Conservation (phyloP, 2,329 filamentous ascomycete species). For the Ceratocystis ficicola region DNA sequence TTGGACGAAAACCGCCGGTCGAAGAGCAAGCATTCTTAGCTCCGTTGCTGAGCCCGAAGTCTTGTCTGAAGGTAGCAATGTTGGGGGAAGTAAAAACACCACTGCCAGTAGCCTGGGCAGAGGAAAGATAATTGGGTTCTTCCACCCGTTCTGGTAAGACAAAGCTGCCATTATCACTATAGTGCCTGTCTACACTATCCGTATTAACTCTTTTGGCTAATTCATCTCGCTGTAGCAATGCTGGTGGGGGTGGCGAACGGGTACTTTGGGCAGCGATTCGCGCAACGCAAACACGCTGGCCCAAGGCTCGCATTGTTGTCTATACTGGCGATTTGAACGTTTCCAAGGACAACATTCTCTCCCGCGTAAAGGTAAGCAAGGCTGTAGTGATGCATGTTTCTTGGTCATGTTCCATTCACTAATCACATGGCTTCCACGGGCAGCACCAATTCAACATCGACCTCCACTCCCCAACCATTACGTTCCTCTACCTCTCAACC, state of each 20-base stretch:
- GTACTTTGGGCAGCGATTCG: constrained; percentile 93
- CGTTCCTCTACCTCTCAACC: constrained; percentile 83
- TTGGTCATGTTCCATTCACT: constrained; percentile 15
- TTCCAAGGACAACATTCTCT: constrained; percentile 65
- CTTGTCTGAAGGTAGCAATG: constrained; percentile 39
- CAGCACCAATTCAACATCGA: constrained; percentile 84
- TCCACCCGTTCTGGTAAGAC: constrained; percentile 86
- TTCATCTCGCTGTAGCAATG: constrained; percentile 50
- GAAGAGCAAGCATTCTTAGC: constrained; percentile 45
- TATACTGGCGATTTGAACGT: constrained; percentile 94
- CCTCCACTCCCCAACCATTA: constrained; percentile 67
- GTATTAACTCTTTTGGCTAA: background rate
- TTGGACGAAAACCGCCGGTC: constrained; percentile 50
- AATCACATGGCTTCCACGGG: constrained; percentile 17
- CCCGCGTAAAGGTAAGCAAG: constrained; percentile 59
- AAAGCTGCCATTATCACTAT: background rate
- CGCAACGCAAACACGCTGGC: constrained; percentile 80
- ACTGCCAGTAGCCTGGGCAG: constrained; percentile 50
- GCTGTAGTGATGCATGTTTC: background rate
- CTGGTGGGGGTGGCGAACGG: constrained; percentile 86
- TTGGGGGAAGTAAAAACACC: constrained; percentile 53
- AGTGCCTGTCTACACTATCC: background rate
- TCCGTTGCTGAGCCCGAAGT: constrained; percentile 30
- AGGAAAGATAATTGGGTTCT: constrained; percentile 75
- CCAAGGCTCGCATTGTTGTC: constrained; percentile 75